Percentiles rank a stretch among this genome's conserved stretches.
phyloP scores from a whole-genome alignment of 2,329 filamentous ascomycete species.

The Talaromyces piceae region DNA sequence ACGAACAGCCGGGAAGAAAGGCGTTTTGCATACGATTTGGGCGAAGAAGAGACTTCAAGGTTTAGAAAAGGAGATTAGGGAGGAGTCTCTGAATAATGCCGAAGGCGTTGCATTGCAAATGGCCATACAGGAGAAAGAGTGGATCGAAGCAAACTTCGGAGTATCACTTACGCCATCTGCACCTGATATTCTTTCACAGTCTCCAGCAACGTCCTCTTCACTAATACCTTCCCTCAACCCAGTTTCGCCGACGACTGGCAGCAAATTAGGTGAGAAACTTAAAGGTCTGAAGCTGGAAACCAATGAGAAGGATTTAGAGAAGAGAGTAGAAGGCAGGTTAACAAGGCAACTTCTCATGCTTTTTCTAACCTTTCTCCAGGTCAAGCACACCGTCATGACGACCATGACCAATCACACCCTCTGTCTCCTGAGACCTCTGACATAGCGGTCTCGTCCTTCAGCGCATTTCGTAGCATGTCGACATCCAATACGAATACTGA shows the following conservation, averaged over 20 bases:
- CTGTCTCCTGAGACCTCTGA: conserved; percentile 58
- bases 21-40: conserved; percentile 85
- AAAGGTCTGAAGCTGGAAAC: conserved; percentile 73
- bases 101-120: conserved; percentile 81
- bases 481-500: conserved; percentile 12
- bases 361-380: conserved; percentile 1
- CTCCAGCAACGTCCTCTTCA: conserved; percentile 19
- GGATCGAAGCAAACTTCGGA: conserved; percentile 78
- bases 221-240: conserved; percentile 47
- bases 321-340: conserved; percentile 46
- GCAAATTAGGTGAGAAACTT: conserved; percentile 69
- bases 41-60: conserved; percentile 72
- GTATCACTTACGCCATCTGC: conserved; percentile 39
- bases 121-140: conserved; percentile 73
- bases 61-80: conserved; percentile 67
- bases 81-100: conserved; percentile 63
- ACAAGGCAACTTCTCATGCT: background rate
- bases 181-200: conserved; percentile 21
- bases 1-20: conserved; percentile 62
- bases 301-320: conserved; percentile 56
- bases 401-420: conserved; percentile 33
- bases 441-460: conserved; percentile 56
- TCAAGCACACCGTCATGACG: background rate
- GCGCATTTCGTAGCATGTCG: conserved; percentile 42
- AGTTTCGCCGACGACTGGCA: conserved; percentile 55